Evolutionary conservation across 257 asterid species (phyloP).

Genomic region (Linderniella brevidens): DNA sequence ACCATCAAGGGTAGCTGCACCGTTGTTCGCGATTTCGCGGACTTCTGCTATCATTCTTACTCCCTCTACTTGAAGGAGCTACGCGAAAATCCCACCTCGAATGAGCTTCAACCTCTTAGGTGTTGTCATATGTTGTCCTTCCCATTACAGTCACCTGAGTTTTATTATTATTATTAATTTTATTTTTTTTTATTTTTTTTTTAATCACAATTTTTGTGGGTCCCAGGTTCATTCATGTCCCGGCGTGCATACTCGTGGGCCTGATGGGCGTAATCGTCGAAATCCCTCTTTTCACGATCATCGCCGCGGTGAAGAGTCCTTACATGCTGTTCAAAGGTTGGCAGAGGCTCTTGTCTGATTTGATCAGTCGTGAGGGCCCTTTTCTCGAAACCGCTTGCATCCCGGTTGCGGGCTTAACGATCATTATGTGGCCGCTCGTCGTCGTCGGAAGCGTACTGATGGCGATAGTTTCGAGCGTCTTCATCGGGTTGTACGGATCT

Average conservation of each 20-base stretch:
- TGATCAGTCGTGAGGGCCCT: slow-evolving; percentile 89
- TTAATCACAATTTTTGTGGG: neutral
- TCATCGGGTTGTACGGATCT: slow-evolving; percentile 77
- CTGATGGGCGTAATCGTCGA: slow-evolving; percentile 66
- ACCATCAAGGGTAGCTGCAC: slow-evolving; percentile 79
- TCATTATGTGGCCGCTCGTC: slow-evolving; percentile 86
- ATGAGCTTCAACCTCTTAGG: slow-evolving; percentile 63
- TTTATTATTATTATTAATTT: neutral
- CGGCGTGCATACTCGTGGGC: slow-evolving; percentile 74
- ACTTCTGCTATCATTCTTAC: slow-evolving; percentile 76
- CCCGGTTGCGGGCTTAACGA: slow-evolving; percentile 83
- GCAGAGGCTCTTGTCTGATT: slow-evolving; percentile 73
- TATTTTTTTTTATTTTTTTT: neutral
- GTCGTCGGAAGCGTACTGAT: slow-evolving; percentile 64
- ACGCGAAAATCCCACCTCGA: slow-evolving; percentile 34
- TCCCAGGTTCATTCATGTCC: slow-evolving; percentile 59
- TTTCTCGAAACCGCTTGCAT: slow-evolving; percentile 89
- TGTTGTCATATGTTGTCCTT: slow-evolving; percentile 10
- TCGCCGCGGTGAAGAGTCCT: slow-evolving; percentile 75
- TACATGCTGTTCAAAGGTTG: slow-evolving; percentile 88
- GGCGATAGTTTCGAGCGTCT: slow-evolving; percentile 62
- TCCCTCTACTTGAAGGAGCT: slow-evolving; percentile 50
- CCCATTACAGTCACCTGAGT: neutral
- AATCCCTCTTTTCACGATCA: slow-evolving; percentile 69
- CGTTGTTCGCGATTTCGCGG: slow-evolving; percentile 74